Conservation (phyloP, 805 yeast species). For the Candida insectorum region DNA sequence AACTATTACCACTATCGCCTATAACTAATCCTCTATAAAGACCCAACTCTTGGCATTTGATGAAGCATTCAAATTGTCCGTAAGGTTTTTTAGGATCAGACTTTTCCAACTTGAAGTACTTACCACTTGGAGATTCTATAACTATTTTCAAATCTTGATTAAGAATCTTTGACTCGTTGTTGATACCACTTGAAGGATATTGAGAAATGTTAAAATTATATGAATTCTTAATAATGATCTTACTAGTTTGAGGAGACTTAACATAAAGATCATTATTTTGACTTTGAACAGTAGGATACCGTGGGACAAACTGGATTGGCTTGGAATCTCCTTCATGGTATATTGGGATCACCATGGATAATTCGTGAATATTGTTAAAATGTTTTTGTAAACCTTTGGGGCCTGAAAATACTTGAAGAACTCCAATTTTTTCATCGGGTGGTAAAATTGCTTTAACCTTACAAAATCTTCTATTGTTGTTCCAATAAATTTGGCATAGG, state of each 20-base stretch:
- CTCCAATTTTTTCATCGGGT: slow-evolving; percentile 62
- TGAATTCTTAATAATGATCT: slow-evolving; percentile 51
- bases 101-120: slow-evolving; percentile 56
- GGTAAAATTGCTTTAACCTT: slow-evolving; percentile 83
- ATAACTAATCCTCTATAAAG: slow-evolving; percentile 79
- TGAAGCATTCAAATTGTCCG: slow-evolving; percentile 58
- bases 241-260: slow-evolving; percentile 76
- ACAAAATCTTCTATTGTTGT: slow-evolving; percentile 57
- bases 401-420: slow-evolving; percentile 72
- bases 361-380: slow-evolving; percentile 58
- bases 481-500: slow-evolving; percentile 78
- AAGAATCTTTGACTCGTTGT: slow-evolving; percentile 29
- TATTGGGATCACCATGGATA: slow-evolving; percentile 71
- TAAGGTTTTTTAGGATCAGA: slow-evolving; percentile 44
- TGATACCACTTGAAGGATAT: slow-evolving; percentile 53
- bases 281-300: slow-evolving; percentile 69
- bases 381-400: slow-evolving; percentile 56
- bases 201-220: slow-evolving; percentile 66
- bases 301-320: slow-evolving; percentile 63
- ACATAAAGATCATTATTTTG: slow-evolving; percentile 75
- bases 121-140: slow-evolving; percentile 83
- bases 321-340: slow-evolving; percentile 66
- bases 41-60: slow-evolving; percentile 70
- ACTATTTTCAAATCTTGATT: slow-evolving; percentile 55
- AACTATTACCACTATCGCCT: slow-evolving; percentile 71